Evolutionary conservation across 1,284 basidiomycete species (phyloP).

Genomic region (Marasmius oreades): DNA sequence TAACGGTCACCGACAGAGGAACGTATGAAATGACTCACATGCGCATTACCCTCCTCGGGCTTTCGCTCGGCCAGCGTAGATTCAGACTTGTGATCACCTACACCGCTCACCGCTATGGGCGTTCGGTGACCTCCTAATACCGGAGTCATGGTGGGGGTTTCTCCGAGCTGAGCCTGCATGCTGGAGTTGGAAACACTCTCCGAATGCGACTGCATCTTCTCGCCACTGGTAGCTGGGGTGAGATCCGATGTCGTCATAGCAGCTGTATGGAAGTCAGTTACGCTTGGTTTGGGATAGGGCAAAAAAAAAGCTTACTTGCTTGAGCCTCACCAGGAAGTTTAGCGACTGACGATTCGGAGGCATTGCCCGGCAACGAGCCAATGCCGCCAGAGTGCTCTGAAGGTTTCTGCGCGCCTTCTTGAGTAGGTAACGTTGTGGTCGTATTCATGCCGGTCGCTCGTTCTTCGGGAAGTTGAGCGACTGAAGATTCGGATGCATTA

Average conservation of each 20-base stretch:
- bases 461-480: conserved; percentile 38
- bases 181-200: conserved; percentile 16
- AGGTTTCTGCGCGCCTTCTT: neutral
- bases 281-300: too few relatives aligned
- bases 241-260: neutral
- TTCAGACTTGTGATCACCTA: neutral
- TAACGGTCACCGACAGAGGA: too few relatives aligned
- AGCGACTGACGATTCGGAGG: conserved; percentile 27
- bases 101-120: neutral
- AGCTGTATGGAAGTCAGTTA: too few relatives aligned
- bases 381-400: conserved; percentile 17
- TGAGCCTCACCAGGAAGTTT: conserved; percentile 25
- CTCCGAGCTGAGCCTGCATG: conserved; percentile 16
- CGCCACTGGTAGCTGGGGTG: conserved; percentile 1
- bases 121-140: neutral
- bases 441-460: neutral
- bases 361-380: conserved; percentile 27
- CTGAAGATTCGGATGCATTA: conserved; percentile 30
- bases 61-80: neutral
- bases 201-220: neutral
- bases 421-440: neutral
- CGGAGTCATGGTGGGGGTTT: neutral
- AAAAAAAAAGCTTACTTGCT: too few relatives aligned
- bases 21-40: neutral
- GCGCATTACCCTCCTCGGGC: neutral